Evolutionary conservation across 106 monocot genomes (phyloP).

Genomic region (Narthecium ossifragum): DNA sequence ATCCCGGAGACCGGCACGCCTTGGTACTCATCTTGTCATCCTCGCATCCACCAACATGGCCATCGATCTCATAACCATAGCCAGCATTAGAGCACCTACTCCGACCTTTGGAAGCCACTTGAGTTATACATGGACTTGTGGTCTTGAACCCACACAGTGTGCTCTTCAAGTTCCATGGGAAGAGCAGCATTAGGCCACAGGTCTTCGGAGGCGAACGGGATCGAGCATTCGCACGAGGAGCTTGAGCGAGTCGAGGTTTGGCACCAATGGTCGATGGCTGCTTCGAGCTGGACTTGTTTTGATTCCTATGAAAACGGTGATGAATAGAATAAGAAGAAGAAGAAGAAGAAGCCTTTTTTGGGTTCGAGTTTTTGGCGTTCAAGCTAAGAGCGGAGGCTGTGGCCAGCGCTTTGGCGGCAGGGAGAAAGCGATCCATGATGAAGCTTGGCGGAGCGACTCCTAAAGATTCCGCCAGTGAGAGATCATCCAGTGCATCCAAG

Average conservation of each 20-base stretch:
- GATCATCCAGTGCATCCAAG: constrained; percentile 26
- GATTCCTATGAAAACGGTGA: constrained; percentile 5
- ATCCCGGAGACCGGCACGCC: constrained; percentile 21
- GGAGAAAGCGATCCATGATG: constrained; percentile 74
- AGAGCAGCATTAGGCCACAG: constrained; percentile 41
- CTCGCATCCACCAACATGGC: neutral
- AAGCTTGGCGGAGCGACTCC: constrained; percentile 43
- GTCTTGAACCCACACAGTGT: constrained; percentile 35
- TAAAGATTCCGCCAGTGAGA: constrained; percentile 21
- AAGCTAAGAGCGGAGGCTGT: constrained; percentile 7
- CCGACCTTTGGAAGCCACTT: neutral
- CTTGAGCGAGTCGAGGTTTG: neutral
- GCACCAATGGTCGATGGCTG: neutral
- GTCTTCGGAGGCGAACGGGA: constrained; percentile 19
- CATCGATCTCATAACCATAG: neutral
- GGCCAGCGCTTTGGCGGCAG: constrained; percentile 59
- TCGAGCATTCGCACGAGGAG: constrained; percentile 7
- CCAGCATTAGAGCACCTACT: neutral
- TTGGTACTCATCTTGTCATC: constrained; percentile 11
- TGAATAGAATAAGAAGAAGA: neutral
- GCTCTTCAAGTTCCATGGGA: constrained; percentile 48
- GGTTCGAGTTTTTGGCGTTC: constrained; percentile 11
- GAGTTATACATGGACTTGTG: constrained; percentile 7
- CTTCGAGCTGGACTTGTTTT: neutral
- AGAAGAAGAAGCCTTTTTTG: neutral